These are phyloP conservation scores for Gossypium aridum DNA, from an alignment of 441 rosid genomes.

Conservation along the genomic window DNA sequence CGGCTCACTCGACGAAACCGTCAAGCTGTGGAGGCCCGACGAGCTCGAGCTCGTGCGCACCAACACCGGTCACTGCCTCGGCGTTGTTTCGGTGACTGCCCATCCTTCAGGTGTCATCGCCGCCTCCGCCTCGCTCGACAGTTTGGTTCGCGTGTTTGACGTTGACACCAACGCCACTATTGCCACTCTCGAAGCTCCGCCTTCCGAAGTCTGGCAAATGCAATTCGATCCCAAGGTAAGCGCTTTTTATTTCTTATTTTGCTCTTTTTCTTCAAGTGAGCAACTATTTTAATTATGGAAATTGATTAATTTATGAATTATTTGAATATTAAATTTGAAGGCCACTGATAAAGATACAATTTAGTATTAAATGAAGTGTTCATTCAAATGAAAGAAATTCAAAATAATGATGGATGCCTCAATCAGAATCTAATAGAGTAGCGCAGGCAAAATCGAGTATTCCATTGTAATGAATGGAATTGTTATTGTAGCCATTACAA, in stretches of 20 bases:
- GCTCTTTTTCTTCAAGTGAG: too few relatives aligned
- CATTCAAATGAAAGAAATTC: neutral
- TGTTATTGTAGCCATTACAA: neutral
- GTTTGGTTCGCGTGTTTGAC: slow-evolving; percentile 89
- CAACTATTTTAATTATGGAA: neutral
- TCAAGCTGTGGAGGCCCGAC: slow-evolving; percentile 77
- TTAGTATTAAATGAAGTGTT: neutral
- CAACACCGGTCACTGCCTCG: slow-evolving; percentile 86
- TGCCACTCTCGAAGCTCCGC: slow-evolving; percentile 88
- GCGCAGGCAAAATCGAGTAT: neutral
- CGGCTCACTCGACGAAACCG: slow-evolving; percentile 92
- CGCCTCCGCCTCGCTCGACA: slow-evolving; percentile 83
- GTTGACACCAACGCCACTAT: slow-evolving; percentile 83
- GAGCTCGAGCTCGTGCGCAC: slow-evolving; percentile 68
- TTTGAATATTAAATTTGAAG: neutral
- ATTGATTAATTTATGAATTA: neutral
- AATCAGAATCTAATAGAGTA: neutral
- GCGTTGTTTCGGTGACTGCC: slow-evolving; percentile 89
- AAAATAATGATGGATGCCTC: neutral
- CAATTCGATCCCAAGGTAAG: slow-evolving; percentile 69
- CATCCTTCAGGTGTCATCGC: slow-evolving; percentile 94
- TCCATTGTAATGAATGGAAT: neutral
- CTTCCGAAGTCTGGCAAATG: slow-evolving; percentile 97
- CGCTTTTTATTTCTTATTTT: neutral
- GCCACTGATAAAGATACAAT: neutral